These are phyloP conservation scores for Mycena rosella DNA, from an alignment of 768 basidiomycete genomes.

Conservation along the genomic window DNA sequence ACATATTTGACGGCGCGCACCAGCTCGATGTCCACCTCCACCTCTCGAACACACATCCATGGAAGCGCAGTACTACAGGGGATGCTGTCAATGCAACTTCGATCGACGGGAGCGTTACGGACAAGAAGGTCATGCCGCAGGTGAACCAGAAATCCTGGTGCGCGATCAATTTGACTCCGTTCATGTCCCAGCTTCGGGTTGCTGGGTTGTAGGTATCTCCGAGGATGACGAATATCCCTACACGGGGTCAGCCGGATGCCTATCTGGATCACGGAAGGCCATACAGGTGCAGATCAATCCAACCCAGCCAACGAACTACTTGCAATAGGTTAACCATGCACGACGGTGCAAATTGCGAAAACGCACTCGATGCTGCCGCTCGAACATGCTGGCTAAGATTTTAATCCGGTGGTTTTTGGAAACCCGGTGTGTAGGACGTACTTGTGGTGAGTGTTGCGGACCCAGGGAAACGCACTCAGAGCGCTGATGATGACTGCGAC, in stretches of 20 bases:
- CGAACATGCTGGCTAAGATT: constrained; percentile 70
- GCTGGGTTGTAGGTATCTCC: constrained; percentile 71
- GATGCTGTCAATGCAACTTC: neutral
- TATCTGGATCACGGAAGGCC: constrained; percentile 19
- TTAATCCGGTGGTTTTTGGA: constrained; percentile 32
- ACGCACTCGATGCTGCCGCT: constrained; percentile 73
- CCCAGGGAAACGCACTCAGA: constrained; percentile 80
- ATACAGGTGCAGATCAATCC: constrained; percentile 63
- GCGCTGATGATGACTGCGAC: constrained; percentile 70
- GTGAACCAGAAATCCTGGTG: constrained; percentile 87
- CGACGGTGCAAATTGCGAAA: neutral
- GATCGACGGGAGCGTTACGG: constrained; percentile 39
- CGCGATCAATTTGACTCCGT: constrained; percentile 64
- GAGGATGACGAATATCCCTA: constrained; percentile 76
- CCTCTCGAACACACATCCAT: constrained; percentile 82
- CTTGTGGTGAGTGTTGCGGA: constrained; percentile 87
- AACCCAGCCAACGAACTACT: constrained; percentile 76
- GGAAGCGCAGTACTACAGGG: constrained; percentile 71
- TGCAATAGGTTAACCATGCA: constrained; percentile 41
- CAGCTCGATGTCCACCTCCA: constrained; percentile 79
- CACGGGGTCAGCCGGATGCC: constrained; percentile 38
- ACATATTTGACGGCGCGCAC: constrained; percentile 50
- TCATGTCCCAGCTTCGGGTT: constrained; percentile 69
- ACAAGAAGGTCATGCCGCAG: constrained; percentile 81
- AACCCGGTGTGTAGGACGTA: constrained; percentile 48